Conservation (phyloP, 2,329 filamentous ascomycete genomes). For the Xylaria sp. region DNA sequence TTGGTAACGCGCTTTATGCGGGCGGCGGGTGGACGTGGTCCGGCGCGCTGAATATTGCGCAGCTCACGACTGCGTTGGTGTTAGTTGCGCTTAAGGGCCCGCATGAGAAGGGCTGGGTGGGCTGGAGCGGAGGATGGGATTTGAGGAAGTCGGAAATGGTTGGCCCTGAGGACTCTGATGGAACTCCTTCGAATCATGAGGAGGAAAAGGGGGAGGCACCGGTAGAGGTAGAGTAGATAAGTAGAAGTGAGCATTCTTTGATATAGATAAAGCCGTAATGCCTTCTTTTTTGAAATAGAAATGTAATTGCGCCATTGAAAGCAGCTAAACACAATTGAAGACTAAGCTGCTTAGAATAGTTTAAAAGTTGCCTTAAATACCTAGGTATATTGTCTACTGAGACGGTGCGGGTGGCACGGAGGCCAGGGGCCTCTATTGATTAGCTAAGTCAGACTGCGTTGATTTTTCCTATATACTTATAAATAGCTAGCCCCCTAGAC, state of each 20-base stretch:
- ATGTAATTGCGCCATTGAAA: too few species aligned
- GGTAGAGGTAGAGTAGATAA: not conserved
- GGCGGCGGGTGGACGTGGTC: slow-evolving; percentile 49
- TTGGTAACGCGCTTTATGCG: slow-evolving; percentile 50
- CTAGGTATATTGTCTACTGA: too few species aligned
- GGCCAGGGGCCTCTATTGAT: too few species aligned
- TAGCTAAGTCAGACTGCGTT: too few species aligned
- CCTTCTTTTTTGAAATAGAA: not conserved
- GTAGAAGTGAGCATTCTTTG: not conserved
- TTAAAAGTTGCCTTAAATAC: too few species aligned
- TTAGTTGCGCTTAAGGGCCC: slow-evolving; percentile 45
- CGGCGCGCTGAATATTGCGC: slow-evolving; percentile 49
- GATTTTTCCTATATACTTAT: too few species aligned
- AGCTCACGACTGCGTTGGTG: slow-evolving; percentile 45
- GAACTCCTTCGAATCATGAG: slow-evolving; percentile 12
- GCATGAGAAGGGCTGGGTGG: slow-evolving; percentile 49
- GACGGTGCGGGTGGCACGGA: too few species aligned
- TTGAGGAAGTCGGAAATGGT: slow-evolving; percentile 34
- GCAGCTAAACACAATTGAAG: too few species aligned
- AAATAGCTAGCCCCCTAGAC: too few species aligned
- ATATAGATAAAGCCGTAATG: not conserved
- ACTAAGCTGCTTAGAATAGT: too few species aligned
- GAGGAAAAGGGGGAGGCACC: slow-evolving; percentile 31
- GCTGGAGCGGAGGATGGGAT: slow-evolving; percentile 51
- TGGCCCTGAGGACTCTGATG: slow-evolving; percentile 24